Conservation (phyloP, 805 yeast genomes). For the Wickerhamomyces sydowiorum region DNA sequence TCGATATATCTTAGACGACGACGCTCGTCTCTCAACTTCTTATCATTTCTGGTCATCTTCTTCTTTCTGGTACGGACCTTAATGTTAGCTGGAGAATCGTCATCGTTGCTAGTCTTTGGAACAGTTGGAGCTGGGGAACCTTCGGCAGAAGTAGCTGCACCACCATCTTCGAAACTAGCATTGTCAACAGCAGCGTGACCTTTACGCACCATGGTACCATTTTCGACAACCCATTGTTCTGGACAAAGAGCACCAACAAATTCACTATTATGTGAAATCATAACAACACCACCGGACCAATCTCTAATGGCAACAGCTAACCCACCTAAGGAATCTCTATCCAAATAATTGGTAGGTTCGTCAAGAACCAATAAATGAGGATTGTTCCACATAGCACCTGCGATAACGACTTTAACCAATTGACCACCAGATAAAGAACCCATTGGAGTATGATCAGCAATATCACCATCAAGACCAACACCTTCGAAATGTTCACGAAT, state of each 20-base stretch:
- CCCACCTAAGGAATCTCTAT: slow-evolving; percentile 97
- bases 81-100: slow-evolving; percentile 93
- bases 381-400: slow-evolving; percentile 99
- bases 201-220: slow-evolving; percentile 82
- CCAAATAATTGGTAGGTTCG: slow-evolving; percentile 97
- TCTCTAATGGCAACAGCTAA: slow-evolving; percentile 96
- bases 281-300: slow-evolving; percentile 97
- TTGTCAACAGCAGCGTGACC: slow-evolving; percentile 73
- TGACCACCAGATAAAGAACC: slow-evolving; percentile 98
- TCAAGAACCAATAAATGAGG: slow-evolving; percentile 95
- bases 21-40: slow-evolving; percentile 86
- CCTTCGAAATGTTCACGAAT: slow-evolving; percentile 96
- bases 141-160: slow-evolving; percentile 42
- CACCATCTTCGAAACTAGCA: slow-evolving; percentile 79
- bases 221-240: slow-evolving; percentile 96
- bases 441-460: slow-evolving; percentile 96
- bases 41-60: slow-evolving; percentile 96
- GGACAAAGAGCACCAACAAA: slow-evolving; percentile 97
- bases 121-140: slow-evolving; percentile 38
- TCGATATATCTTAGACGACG: slow-evolving; percentile 90
- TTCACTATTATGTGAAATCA: slow-evolving; percentile 97
- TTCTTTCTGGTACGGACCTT: slow-evolving; percentile 90
- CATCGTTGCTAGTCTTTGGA: slow-evolving; percentile 50
- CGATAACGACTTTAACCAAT: slow-evolving; percentile 95
- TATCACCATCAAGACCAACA: slow-evolving; percentile 95